Base-by-base conservation (phyloP, 2,329 filamentous ascomycete genomes). In the Rutstroemia sp. region DNA sequence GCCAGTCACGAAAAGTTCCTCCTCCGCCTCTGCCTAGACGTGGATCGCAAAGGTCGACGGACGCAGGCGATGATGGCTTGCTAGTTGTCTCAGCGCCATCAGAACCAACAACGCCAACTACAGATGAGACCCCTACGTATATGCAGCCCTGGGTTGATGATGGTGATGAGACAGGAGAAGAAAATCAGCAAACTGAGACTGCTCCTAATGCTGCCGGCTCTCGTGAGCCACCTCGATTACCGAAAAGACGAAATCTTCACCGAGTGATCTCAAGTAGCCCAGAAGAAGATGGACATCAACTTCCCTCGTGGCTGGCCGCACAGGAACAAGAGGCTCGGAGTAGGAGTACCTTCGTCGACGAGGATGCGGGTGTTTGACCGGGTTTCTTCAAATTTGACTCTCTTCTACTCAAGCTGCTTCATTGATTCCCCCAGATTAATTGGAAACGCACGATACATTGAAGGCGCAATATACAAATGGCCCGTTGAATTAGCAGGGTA, bases 41-140 rank as follows among this genome's bases (percentile, higher is more conserved):
- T 23, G 53, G 60, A 51, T 44, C 46, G 21, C 36, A n/a, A 21
- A 44, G 42, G 8, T 34, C 23, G 5, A 63, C 59, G 38, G 58
- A 61, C 19, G 25, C 42, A 34, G 70, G 70, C 6, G 76, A 77
- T 6, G 79, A 84, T 57, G 75, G 74, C 8, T 69, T 88, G 42
- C 73, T 88, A 4, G 79, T 89, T 16, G 83, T 88, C 12, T 79
- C 81, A 57, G 84, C 84, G 1, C 85, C 84, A 1, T 87, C 83
- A 4, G 78, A 81, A 58, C 80, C 81, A 2, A 72, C 73, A 2
- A 80, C 79, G 5, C 81, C 81, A 1, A 62, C 72, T 5, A 69
- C 65, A 7, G 76, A 76, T 19, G 69, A 72, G 42, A 21, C 58
- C 30, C 63, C 64, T 36, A 36, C 50, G 14, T 68, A 67, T 53